Evolutionary conservation across 306 rosid genomes (phyloP).

Genomic region (Canavalia gladiata): DNA sequence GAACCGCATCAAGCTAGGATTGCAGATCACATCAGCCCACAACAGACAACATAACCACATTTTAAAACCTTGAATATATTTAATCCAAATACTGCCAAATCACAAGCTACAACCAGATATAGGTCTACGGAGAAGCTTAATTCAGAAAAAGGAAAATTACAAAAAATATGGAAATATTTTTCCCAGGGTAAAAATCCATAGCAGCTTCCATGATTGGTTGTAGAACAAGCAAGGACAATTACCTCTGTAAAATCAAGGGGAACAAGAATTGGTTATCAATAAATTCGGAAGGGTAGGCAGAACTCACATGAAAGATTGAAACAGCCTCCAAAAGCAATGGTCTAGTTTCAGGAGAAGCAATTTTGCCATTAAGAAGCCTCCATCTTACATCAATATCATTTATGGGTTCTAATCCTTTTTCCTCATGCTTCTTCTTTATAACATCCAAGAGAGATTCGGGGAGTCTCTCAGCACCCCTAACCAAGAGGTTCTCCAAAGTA

Average conservation of each 20-base stretch:
- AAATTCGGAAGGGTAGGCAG: constrained; percentile 28
- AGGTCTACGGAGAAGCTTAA: neutral
- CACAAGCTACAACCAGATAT: constrained; percentile 16
- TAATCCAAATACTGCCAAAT: constrained; percentile 1
- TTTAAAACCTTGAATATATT: neutral
- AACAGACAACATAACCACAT: neutral
- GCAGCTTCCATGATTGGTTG: constrained; percentile 28
- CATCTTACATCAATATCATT: constrained; percentile 73
- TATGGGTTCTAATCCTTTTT: constrained; percentile 59
- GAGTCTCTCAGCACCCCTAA: constrained; percentile 73
- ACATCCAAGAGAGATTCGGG: constrained; percentile 68
- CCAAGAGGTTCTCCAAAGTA: constrained; percentile 74
- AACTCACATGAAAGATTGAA: constrained; percentile 88
- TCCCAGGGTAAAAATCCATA: neutral
- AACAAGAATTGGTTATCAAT: constrained; percentile 29
- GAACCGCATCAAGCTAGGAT: neutral
- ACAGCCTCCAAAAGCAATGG: constrained; percentile 84
- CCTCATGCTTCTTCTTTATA: constrained; percentile 71
- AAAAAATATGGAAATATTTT: constrained; percentile 9
- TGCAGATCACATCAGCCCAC: neutral
- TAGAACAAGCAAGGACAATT: constrained; percentile 24
- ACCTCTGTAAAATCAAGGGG: constrained; percentile 33
- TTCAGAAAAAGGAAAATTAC: constrained; percentile 3
- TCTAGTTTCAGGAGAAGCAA: constrained; percentile 86
- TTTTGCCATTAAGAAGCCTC: constrained; percentile 86